These are phyloP conservation scores for Naganishia liquefaciens DNA, from an alignment of 1,284 basidiomycete species.

Conservation along the genomic window DNA sequence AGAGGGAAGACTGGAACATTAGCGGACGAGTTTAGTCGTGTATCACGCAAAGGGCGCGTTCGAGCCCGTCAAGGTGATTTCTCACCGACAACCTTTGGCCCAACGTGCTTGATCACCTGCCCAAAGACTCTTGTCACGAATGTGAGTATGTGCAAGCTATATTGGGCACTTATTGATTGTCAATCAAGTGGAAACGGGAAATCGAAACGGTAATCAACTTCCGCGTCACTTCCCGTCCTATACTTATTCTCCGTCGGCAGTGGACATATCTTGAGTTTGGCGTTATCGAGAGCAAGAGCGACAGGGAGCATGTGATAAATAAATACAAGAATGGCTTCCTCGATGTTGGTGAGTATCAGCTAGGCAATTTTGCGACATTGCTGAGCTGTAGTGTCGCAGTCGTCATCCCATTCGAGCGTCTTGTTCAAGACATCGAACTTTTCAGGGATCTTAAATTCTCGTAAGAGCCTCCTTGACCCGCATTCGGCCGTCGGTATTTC, in stretches of 20 bases:
- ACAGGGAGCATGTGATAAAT: constrained; percentile 11
- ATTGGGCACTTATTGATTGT: not conserved
- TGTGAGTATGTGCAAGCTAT: constrained; percentile 39
- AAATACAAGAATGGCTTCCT: constrained; percentile 37
- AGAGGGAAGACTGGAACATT: constrained; percentile 56
- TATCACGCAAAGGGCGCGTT: constrained; percentile 29
- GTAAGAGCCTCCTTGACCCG: constrained; percentile 35
- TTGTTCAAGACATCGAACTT: constrained; percentile 37
- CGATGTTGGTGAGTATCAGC: constrained; percentile 44
- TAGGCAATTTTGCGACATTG: not conserved
- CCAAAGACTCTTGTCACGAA: constrained; percentile 54
- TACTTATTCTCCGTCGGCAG: constrained; percentile 34
- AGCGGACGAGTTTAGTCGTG: constrained; percentile 46
- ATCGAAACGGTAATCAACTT: constrained; percentile 49
- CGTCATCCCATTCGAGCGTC: constrained; percentile 41
- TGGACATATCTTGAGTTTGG: constrained; percentile 52
- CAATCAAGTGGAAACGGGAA: constrained; percentile 54
- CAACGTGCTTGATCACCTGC: constrained; percentile 50
- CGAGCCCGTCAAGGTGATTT: constrained; percentile 13
- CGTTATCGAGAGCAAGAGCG: constrained; percentile 8
- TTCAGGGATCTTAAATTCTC: constrained; percentile 46
- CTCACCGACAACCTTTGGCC: constrained; percentile 37
- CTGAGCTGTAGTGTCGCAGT: constrained; percentile 36
- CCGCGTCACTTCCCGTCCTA: not conserved
- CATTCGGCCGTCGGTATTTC: not conserved